phyloP scores from a whole-genome alignment of 441 rosid genomes.

The Syzygium malaccense region DNA sequence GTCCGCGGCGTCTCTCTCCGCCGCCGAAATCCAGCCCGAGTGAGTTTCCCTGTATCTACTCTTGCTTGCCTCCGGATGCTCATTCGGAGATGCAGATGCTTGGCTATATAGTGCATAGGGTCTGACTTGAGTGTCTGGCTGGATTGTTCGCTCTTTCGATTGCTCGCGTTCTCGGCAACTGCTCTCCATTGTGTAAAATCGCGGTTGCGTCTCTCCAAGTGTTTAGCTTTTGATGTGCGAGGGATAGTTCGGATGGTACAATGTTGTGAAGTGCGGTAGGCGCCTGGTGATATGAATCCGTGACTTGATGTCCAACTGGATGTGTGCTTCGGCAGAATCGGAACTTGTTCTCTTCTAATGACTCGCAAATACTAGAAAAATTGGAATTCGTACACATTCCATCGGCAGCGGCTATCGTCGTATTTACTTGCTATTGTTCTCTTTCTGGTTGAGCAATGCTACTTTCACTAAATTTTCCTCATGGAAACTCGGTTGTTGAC shows the following conservation, averaged over 20 bases:
- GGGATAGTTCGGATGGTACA: neutral
- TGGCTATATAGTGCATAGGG: neutral
- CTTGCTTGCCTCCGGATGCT: neutral
- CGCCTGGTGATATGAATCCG: neutral
- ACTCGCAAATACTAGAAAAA: neutral
- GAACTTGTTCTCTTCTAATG: neutral
- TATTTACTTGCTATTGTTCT: neutral
- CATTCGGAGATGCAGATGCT: neutral
- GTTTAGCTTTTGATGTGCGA: neutral
- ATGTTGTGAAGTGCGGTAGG: neutral
- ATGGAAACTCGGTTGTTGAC: neutral
- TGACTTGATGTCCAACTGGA: neutral
- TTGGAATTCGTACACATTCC: neutral
- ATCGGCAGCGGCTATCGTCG: neutral
- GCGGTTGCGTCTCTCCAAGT: neutral
- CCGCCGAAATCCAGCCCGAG: constrained; percentile 41
- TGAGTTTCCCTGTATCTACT: constrained; percentile 19
- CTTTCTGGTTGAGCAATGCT: neutral
- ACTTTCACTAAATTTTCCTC: neutral
- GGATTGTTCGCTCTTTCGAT: neutral
- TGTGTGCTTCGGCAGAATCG: neutral
- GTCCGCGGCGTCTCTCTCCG: constrained; percentile 29
- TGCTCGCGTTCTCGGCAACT: neutral
- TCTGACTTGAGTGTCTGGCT: neutral
- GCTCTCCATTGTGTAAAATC: neutral